Conservation (phyloP, 108 stramenopile genomes). For the Schizochytrium sp. region DNA sequence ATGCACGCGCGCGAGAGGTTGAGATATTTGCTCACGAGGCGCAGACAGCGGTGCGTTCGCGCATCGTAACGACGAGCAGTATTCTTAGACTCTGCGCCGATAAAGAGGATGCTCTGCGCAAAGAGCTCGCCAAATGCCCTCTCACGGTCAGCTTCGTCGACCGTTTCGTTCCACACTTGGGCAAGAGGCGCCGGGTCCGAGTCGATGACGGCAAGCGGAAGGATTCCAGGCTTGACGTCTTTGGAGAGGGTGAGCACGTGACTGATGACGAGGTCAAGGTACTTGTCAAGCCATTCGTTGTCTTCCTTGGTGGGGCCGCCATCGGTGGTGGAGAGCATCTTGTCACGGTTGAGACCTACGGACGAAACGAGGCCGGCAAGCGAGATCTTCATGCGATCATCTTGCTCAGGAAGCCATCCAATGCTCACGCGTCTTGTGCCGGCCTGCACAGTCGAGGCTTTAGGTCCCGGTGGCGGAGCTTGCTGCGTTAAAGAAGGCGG, state of each 20-base stretch:
- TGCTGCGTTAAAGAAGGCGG: too few species aligned
- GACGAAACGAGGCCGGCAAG: not conserved
- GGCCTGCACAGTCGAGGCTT: not conserved
- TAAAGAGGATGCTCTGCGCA: not conserved
- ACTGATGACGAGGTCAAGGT: not conserved
- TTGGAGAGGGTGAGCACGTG: not conserved
- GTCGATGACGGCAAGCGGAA: not conserved
- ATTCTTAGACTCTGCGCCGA: not conserved
- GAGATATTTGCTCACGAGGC: not conserved
- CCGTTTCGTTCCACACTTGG: not conserved
- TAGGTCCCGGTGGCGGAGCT: not conserved
- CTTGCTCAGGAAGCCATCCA: not conserved
- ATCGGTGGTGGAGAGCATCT: not conserved
- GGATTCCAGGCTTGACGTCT: not conserved
- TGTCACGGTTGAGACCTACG: not conserved
- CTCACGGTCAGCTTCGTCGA: not conserved
- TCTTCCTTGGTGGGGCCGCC: not conserved
- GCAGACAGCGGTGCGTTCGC: not conserved
- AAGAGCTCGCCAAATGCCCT: not conserved
- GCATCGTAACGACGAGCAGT: not conserved
- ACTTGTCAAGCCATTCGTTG: not conserved
- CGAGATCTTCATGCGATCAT: not conserved
- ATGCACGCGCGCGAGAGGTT: not conserved
- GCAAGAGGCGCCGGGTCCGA: not conserved
- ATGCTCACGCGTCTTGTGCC: not conserved